Evolutionary conservation across 257 asterid genomes (phyloP).

Genomic region (Haberlea rhodopensis): DNA sequence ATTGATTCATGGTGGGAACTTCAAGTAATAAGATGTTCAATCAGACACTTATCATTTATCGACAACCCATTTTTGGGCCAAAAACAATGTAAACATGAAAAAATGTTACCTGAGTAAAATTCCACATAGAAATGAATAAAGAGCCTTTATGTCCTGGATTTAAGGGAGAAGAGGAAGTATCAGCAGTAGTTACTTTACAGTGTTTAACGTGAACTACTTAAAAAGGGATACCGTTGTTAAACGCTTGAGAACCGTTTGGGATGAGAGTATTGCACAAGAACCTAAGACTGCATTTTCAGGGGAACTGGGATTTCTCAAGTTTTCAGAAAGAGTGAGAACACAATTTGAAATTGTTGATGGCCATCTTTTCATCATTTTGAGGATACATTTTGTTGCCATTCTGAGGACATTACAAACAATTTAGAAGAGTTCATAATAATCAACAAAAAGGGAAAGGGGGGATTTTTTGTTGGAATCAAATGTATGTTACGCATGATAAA

Average conservation of each 20-base stretch:
- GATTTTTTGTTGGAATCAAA: constrained; percentile 17
- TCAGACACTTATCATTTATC: constrained; percentile 21
- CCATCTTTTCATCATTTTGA: constrained; percentile 96
- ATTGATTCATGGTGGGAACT: constrained; percentile 97
- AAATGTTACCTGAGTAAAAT: constrained; percentile 72
- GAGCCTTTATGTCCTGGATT: constrained; percentile 81
- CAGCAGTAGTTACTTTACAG: constrained; percentile 27
- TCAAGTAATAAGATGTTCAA: constrained; percentile 32
- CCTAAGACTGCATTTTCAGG: constrained; percentile 93
- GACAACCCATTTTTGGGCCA: constrained; percentile 10
- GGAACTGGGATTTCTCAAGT: constrained; percentile 59
- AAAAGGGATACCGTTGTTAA: constrained; percentile 62
- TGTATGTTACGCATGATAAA: neutral
- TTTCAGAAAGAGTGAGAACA: constrained; percentile 67
- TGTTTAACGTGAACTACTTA: constrained; percentile 12
- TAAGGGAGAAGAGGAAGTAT: constrained; percentile 29
- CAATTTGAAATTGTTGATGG: constrained; percentile 87
- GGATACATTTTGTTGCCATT: constrained; percentile 72
- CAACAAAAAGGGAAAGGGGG: constrained; percentile 17
- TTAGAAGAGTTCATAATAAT: constrained; percentile 24
- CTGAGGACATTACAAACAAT: constrained; percentile 41
- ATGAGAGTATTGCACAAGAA: constrained; percentile 90
- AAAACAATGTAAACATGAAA: constrained; percentile 13
- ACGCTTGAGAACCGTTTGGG: constrained; percentile 87
- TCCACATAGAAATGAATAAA: constrained; percentile 88